These are phyloP conservation scores for Clavispora vitiphila DNA, from an alignment of 805 yeast species.

Conservation along the genomic window DNA sequence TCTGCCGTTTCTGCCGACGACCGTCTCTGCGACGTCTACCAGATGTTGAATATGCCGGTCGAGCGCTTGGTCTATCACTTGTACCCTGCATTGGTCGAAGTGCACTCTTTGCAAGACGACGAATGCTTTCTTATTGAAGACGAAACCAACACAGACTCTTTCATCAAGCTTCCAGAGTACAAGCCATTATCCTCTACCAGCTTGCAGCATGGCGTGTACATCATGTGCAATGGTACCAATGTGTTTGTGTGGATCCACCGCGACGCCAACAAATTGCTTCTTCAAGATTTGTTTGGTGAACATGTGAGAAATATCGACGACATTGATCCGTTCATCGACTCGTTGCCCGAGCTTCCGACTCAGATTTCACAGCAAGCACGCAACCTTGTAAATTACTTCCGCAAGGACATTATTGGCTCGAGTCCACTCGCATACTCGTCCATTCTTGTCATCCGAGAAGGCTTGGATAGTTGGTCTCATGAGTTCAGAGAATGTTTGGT, in stretches of 20 bases:
- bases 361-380: slow-evolving; percentile 65
- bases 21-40: slow-evolving; percentile 51
- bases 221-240: slow-evolving; percentile 64
- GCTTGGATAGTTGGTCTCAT: slow-evolving; percentile 53
- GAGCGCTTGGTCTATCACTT: slow-evolving; percentile 57
- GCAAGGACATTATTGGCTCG: slow-evolving; percentile 25
- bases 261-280: slow-evolving; percentile 57
- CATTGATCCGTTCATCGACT: slow-evolving; percentile 46
- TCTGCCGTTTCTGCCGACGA: slow-evolving; percentile 54
- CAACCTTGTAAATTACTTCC: slow-evolving; percentile 55
- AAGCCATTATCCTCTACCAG: slow-evolving; percentile 39
- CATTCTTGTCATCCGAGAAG: slow-evolving; percentile 59
- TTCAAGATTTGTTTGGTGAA: slow-evolving; percentile 71
- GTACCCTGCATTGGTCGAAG: slow-evolving; percentile 74
- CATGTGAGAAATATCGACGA: slow-evolving; percentile 40
- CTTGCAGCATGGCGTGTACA: slow-evolving; percentile 69
- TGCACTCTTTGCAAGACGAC: slow-evolving; percentile 57
- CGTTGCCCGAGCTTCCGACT: slow-evolving; percentile 67
- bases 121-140: slow-evolving; percentile 38
- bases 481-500: slow-evolving; percentile 54
- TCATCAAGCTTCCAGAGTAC: slow-evolving; percentile 47
- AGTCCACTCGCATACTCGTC: slow-evolving; percentile 30
- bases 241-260: slow-evolving; percentile 65
- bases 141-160: slow-evolving; percentile 39
- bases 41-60: slow-evolving; percentile 49